Base-by-base conservation (phyloP, 176 grass and related monocot genomes). In the Bolboschoenus planiculmis region DNA sequence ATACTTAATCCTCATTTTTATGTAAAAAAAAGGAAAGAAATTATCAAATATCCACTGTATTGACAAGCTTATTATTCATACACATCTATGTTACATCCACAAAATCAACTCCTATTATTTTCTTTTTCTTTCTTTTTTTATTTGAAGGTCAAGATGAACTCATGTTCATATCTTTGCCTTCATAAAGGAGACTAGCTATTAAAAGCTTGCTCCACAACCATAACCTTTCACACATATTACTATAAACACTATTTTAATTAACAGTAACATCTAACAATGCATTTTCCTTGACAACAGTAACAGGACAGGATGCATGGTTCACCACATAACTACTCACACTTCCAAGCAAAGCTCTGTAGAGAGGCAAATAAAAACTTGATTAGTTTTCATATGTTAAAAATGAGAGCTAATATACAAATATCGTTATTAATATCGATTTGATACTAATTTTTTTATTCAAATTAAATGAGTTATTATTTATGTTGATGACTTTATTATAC, bases 281-380 rank as follows among this genome's bases (percentile, higher is more conserved):
- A 35, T 31, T 84, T 65, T 90, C 91, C 77, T 95, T 95, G 36
- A 92, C 90, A 15, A 95, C 90, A 10, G 88, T 95, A 20, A 95
- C 93, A 3, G 90, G 93, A 87, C 93, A 92, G 4, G 76, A 31
- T 6, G 79, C 86, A 26, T 89, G 53, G 79, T 83, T 85, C 36
- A 95, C 90, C 10, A 90, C 42, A 21, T 95, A 87, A 46, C 58
- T 87, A 80, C 93, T 95, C 36, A 95, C 90, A 10, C 93, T 92
- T 78, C 93, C 93, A 82, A 95, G 74, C 81, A 95, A 87, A 24
- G 84, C 93, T 90, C 93, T 95, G 88, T 24, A 26, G 7, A 1
- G 62, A 80, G 24, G 47, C 73, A 89, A 89, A 35, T 66, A 35
- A 35, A 57, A 50, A 11, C 40, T 53, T 1, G 7, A 50, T 29